phyloP scores from a whole-genome alignment of 179 eudicot species.

The Amaranthus tricolor region DNA sequence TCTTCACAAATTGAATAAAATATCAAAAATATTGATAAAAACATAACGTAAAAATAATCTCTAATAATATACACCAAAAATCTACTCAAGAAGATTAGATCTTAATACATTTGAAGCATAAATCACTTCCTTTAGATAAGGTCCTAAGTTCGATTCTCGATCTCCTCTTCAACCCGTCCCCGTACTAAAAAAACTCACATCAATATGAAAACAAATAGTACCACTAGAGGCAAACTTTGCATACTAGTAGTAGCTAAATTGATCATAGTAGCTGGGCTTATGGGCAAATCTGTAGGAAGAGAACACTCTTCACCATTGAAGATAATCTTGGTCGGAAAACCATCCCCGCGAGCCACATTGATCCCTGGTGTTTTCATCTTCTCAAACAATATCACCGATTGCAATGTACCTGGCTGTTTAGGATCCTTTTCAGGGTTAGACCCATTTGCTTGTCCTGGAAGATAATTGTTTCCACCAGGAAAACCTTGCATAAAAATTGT shows the following conservation, averaged over 20 bases:
- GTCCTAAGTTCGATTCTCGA: no score
- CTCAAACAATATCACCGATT: constrained; percentile 47
- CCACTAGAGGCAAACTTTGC: neutral
- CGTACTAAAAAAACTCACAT: neutral
- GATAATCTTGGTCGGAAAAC: constrained; percentile 52
- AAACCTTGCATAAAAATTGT: constrained; percentile 43
- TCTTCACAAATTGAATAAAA: neutral
- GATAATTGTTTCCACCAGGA: constrained; percentile 29
- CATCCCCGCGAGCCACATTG: constrained; percentile 43
- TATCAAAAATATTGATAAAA: neutral
- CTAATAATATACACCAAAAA: no score
- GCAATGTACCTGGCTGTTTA: constrained; percentile 48
- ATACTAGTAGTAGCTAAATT: neutral
- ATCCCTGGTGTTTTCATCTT: constrained; percentile 55
- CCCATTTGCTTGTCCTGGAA: constrained; percentile 38
- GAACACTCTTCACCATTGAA: constrained; percentile 65
- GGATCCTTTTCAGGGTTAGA: constrained; percentile 35
- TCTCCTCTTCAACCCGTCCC: no score
- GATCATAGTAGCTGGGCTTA: neutral
- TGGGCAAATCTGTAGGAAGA: constrained; percentile 31
- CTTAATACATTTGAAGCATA: no score
- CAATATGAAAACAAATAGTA: neutral
- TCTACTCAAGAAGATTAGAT: no score
- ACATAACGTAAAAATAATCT: neutral
- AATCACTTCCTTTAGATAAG: no score